phyloP scores from a whole-genome alignment of 495 filamentous ascomycete species.

The Trichocladium antarcticum region DNA sequence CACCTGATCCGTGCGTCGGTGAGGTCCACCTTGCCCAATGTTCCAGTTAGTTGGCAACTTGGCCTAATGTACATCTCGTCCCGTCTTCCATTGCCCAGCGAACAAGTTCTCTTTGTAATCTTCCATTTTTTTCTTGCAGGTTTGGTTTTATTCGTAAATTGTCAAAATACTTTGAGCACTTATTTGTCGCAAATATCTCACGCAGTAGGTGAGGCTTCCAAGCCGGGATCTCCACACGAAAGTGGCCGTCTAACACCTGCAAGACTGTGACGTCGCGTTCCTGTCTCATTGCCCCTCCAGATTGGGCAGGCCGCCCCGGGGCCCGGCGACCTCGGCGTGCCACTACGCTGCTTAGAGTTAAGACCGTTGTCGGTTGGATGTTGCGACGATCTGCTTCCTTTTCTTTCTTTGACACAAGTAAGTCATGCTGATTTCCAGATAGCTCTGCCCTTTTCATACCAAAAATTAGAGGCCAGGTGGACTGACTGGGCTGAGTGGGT shows the following conservation, averaged over 20 bases:
- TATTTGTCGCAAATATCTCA: too few relatives aligned
- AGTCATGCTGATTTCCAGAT: too few relatives aligned
- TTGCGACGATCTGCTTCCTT: too few relatives aligned
- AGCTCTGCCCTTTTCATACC: too few relatives aligned
- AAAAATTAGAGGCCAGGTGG: not conserved
- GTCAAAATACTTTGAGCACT: too few relatives aligned
- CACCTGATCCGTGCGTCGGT: constrained; percentile 2
- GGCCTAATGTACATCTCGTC: not conserved
- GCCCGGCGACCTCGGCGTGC: not conserved
- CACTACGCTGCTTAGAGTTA: too few relatives aligned
- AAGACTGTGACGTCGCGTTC: not conserved
- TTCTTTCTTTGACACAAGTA: too few relatives aligned
- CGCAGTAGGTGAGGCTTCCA: not conserved
- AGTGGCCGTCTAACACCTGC: not conserved
- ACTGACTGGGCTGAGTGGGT: not conserved
- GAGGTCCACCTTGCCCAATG: not conserved
- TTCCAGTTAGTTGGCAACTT: not conserved
- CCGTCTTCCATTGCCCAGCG: not conserved
- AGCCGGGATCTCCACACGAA: not conserved
- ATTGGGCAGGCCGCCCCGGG: not conserved
- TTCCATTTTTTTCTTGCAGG: not conserved
- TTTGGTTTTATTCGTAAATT: too few relatives aligned
- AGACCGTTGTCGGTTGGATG: too few relatives aligned
- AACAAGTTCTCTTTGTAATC: not conserved
- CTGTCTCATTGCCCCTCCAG: not conserved